Base-by-base conservation (phyloP, 345 rosid genomes). In the Salix purpurea region DNA sequence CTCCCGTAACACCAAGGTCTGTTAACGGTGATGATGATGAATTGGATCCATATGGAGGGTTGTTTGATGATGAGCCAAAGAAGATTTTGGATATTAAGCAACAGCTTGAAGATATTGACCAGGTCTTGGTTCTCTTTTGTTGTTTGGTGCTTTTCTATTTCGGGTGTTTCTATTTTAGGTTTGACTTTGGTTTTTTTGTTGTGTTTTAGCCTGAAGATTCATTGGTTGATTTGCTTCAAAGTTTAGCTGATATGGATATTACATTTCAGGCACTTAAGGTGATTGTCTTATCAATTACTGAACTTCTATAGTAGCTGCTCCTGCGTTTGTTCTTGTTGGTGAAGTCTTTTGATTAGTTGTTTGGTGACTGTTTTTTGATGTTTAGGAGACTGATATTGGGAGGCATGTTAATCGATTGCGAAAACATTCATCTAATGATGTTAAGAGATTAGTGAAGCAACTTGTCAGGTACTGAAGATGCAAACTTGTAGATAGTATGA, bases 41-140 rank as follows among this genome's bases (percentile, higher is more conserved):
- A 3, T 52, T 88, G 74, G 98, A 96, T 89, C 97, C 93, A 1
- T 94, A 84, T 70, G 97, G 88, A 65, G 97, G 97, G 60, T 87
- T 96, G 86, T 94, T 94, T 77, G 99, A 96, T 77, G 99, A 96
- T 83, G 98, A 96, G 61, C 95, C 89, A 77, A 96, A 84, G 88
- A 89, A 74, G 77, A 80, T 96, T 86, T 76, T 91, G 21, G 97
- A 92, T 69, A 96, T 96, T 81, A 96, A 90, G 78, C 90, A 89
- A 79, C 90, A 76, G 19, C 95, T 96, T 69, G 99, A 96, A 86
- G 90, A 90, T 82, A 94, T 91, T 79, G 87, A 91, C 82, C 97
- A 92, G 99, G 99, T 96, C 77, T 74, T 67, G 23, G 34, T 52
- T 30, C 7, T 40, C 40, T 39, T 30, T 67, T 69, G 60, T 68